Evolutionary conservation across 2,329 filamentous ascomycete genomes (phyloP), one percentile per base, ranked within the genome.

Genomic region (Neurospora crassa): DNA sequence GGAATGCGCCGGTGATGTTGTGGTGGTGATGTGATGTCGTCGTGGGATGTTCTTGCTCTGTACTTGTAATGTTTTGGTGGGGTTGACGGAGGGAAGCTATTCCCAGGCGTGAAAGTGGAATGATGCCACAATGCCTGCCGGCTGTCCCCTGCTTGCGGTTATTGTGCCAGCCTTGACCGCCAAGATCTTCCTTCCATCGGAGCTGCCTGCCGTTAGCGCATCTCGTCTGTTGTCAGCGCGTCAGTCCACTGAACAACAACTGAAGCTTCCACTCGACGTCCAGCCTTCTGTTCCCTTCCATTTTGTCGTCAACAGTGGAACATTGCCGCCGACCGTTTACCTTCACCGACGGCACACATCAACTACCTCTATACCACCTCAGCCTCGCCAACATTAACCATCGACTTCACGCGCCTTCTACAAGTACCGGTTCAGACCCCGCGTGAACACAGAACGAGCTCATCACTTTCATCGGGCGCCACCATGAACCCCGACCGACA

Each of bases 401-500:
- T 11, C 3, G 1, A 37, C 8, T 37, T 7, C n/a, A 37, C 20
- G 11, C 45, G 1, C 16, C 45, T 3, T 53, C 45, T 53, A 53
- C 47, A 12, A 53, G 20, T 29, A 53, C 16, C 47, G 29, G 16
- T 29, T 12, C 1, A 53, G 11, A 3, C 5, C 14, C 45, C 45
- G 5, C 45, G 45, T 24, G 2, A 24, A 24, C 1, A 12, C 20
- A 47, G 20, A 24, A 7, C 47, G 43, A 34, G 16, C 18, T 42
- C 67, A 78, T 72, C 67, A 53, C 37, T 34, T 11, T 5, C 5
- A 45, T 40, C 47, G 14, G 29, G 37, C 34, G 41, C 47, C 42
- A 70, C 18, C n/a, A 89, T 89, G 87, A 84, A 89, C 77, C 85
- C 87, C 14, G 84, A 79, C 67, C 81, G 87, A 69, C 83, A 81